These are phyloP conservation scores for Termitomyces sp. DNA, from an alignment of 768 basidiomycete genomes.

Conservation along the genomic window DNA sequence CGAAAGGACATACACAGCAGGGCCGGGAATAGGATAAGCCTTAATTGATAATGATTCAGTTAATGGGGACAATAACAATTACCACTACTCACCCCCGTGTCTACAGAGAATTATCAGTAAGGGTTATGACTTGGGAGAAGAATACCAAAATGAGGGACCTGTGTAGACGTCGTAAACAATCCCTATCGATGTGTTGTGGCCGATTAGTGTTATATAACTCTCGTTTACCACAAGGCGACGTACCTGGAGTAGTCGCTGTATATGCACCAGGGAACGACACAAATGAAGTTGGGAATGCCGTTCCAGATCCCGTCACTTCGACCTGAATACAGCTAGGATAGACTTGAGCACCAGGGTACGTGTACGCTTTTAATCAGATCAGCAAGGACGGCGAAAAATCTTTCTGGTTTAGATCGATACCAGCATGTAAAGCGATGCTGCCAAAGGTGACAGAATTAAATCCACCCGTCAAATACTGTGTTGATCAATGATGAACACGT, in stretches of 20 bases:
- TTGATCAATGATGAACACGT: neutral
- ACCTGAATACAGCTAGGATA: slow-evolving; percentile 44
- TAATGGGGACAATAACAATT: neutral
- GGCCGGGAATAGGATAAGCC: slow-evolving; percentile 38
- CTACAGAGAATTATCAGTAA: slow-evolving; percentile 14
- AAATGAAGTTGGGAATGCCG: slow-evolving; percentile 34
- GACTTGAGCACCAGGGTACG: slow-evolving; percentile 37
- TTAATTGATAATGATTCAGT: neutral
- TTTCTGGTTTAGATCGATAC: slow-evolving; percentile 9
- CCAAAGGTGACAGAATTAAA: neutral
- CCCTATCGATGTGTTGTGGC: neutral
- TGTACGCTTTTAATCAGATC: slow-evolving; percentile 20
- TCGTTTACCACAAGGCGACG: neutral
- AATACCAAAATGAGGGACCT: slow-evolving; percentile 17
- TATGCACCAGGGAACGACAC: slow-evolving; percentile 47
- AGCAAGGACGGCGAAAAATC: neutral
- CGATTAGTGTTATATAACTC: neutral
- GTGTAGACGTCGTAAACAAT: slow-evolving; percentile 32
- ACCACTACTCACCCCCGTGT: slow-evolving; percentile 19
- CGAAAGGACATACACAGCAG: slow-evolving; percentile 27
- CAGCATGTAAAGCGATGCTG: slow-evolving; percentile 35
- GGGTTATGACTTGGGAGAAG: neutral
- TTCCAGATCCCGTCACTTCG: slow-evolving; percentile 39
- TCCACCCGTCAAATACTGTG: neutral
- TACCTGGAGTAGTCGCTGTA: slow-evolving; percentile 26